Evolutionary conservation across 192 early-diverging fungal genomes (phyloP), one percentile per base, ranked within the genome.

Genomic region (Coemansia sp.): DNA sequence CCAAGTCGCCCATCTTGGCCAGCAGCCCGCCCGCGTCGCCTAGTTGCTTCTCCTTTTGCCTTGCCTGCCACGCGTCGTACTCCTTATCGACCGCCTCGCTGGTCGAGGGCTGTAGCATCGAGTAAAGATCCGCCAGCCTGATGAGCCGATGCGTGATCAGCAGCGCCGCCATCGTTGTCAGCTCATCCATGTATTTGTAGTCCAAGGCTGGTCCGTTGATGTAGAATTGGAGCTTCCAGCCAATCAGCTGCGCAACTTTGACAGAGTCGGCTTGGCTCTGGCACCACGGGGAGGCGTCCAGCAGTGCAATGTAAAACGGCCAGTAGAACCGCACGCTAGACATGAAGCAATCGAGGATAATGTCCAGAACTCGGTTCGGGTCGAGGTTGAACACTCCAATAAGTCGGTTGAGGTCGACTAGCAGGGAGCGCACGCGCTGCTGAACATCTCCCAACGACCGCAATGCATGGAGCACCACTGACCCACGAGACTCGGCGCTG

Each of bases 261-360:
- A 46, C 62, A 33, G 77, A 79, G n/a, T 76, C 74, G 5, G 73
- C 47, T 3, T 31, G 13, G 18, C 60, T 53, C 36, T 47, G 70
- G 66, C 73, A 75, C 82, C 82, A 84, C 31, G 82, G 82, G 24
- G 82, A 84, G 6, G 77, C 77, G 24, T 79, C 77, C 18, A 84
- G 66, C 2, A 84, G 77, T 0, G 82, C 77, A 27, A 84, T 62
- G 67, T 66, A 84, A 68, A 84, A 84, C 0, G 70, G 65, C 76
- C 77, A 84, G 74, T 79, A 73, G 22, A 74, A 64, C 22, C 76
- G 77, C 57, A 84, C 77, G 34, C 60, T 74, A 1, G 82, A 73
- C 65, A 79, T 79, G 40, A 84, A 84, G 68, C 82, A 79, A 61
- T 84, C 82, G 40, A 84, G 53, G 31, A 84, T 74, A 16, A 79